phyloP scores from a whole-genome alignment of 495 filamentous ascomycete genomes.

The Penicillium flavigenum region DNA sequence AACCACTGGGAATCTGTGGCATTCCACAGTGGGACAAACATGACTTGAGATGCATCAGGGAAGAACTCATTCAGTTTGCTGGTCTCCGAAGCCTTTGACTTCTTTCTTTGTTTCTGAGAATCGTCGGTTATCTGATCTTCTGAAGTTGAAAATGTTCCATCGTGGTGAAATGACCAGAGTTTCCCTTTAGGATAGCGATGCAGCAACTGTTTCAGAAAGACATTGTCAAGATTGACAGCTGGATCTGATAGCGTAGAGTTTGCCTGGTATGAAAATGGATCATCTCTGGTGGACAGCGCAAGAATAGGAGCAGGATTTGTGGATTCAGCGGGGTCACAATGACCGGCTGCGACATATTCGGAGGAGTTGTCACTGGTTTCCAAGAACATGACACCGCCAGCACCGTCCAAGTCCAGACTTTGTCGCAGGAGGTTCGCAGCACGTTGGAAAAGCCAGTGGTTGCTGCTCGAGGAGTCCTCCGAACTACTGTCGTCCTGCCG shows the following conservation, averaged over 20 bases:
- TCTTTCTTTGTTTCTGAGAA: slow-evolving; percentile 22
- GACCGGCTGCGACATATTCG: slow-evolving; percentile 8
- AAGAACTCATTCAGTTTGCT: slow-evolving; percentile 18
- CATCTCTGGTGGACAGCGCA: slow-evolving; percentile 15
- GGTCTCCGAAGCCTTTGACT: slow-evolving; percentile 28
- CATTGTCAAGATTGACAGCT: slow-evolving; percentile 22
- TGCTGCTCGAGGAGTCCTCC: slow-evolving; percentile 12
- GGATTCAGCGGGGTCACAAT: slow-evolving; percentile 8
- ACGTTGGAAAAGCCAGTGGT: slow-evolving; percentile 39
- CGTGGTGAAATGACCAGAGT: slow-evolving; percentile 56
- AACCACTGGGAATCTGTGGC: slow-evolving; percentile 61
- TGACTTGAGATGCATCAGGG: slow-evolving; percentile 28
- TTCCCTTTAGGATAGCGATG: slow-evolving; percentile 55
- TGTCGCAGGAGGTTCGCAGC: slow-evolving; percentile 50
- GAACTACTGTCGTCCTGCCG: not conserved
- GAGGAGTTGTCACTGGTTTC: slow-evolving; percentile 17
- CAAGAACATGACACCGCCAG: slow-evolving; percentile 46
- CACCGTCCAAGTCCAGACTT: slow-evolving; percentile 40
- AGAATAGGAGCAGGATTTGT: slow-evolving; percentile 15
- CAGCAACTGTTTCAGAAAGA: slow-evolving; percentile 45
- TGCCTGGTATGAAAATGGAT: slow-evolving; percentile 15
- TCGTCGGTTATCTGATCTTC: slow-evolving; percentile 17
- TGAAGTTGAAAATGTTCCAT: slow-evolving; percentile 24
- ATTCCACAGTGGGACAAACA: slow-evolving; percentile 58
- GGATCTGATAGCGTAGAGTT: slow-evolving; percentile 8